Evolutionary conservation across 192 early-diverging fungal species (phyloP).

Genomic region (Entomortierella parvispora): DNA sequence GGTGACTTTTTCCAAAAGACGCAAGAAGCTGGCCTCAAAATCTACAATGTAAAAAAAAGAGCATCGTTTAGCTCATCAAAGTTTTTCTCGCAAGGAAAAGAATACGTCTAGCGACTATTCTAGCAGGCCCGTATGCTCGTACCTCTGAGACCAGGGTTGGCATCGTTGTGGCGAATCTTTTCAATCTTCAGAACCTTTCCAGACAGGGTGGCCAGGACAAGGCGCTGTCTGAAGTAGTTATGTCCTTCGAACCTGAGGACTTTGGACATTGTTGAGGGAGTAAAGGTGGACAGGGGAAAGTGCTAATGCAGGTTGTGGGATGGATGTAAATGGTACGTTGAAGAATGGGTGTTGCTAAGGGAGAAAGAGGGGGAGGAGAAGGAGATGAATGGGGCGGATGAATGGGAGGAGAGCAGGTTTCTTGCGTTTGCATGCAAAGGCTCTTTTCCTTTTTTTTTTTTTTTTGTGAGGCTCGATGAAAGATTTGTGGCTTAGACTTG

Average conservation of each 20-base stretch:
- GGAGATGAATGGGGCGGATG: too few relatives aligned
- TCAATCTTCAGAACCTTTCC: slow-evolving; percentile 87
- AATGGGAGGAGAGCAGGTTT: too few relatives aligned
- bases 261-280: slow-evolving; percentile 35
- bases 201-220: slow-evolving; percentile 88
- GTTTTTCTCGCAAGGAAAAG: not conserved
- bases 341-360: too few relatives aligned
- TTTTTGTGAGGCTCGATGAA: too few relatives aligned
- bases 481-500: too few relatives aligned
- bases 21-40: slow-evolving; percentile 90
- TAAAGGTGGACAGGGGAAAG: not conserved
- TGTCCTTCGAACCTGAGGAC: slow-evolving; percentile 81
- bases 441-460: too few relatives aligned
- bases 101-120: not conserved
- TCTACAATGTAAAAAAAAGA: slow-evolving; percentile 60
- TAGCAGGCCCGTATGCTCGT: slow-evolving; percentile 10
- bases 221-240: slow-evolving; percentile 87
- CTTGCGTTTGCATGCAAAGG: too few relatives aligned
- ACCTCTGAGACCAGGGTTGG: slow-evolving; percentile 88
- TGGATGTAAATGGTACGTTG: too few relatives aligned
- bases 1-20: slow-evolving; percentile 92
- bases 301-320: not conserved
- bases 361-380: too few relatives aligned
- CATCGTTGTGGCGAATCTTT: slow-evolving; percentile 87
- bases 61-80: not conserved